Evolutionary conservation across 306 rosid genomes (phyloP).

Genomic region (Alnus glutinosa): DNA sequence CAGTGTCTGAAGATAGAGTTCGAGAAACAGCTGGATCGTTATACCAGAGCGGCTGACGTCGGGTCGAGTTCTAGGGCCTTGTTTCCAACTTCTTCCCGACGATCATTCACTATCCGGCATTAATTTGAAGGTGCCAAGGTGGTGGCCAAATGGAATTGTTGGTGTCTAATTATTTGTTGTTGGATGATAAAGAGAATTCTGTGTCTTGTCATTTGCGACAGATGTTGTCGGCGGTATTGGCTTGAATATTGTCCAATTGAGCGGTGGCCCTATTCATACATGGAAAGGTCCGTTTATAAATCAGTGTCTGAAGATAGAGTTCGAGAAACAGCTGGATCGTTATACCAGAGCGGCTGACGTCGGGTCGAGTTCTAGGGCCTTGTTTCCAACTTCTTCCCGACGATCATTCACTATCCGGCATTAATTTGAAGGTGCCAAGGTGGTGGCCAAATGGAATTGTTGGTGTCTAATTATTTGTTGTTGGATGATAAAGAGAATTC

Average conservation of each 20-base stretch:
- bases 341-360: not conserved
- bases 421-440: no score
- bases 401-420: not conserved
- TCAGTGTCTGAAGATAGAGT: not conserved
- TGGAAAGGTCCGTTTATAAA: slow-evolving; percentile 9
- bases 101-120: not conserved
- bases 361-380: not conserved
- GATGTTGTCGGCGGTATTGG: not conserved
- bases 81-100: slow-evolving; percentile 1
- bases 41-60: not conserved
- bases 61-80: slow-evolving; percentile 8
- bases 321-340: slow-evolving; percentile 2
- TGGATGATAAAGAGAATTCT: not conserved
- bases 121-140: not conserved
- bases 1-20: not conserved
- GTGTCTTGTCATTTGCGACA: slow-evolving; percentile 11
- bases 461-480: not conserved
- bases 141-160: slow-evolving; percentile 7
- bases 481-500: not conserved
- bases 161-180: not conserved
- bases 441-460: slow-evolving; percentile 8
- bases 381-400: slow-evolving; percentile 7
- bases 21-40: slow-evolving; percentile 1
- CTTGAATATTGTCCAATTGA: not conserved
- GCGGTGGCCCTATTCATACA: not conserved